These are phyloP conservation scores for Williopsis jadinii DNA, from an alignment of 1,139 yeast genomes.

Conservation along the genomic window DNA sequence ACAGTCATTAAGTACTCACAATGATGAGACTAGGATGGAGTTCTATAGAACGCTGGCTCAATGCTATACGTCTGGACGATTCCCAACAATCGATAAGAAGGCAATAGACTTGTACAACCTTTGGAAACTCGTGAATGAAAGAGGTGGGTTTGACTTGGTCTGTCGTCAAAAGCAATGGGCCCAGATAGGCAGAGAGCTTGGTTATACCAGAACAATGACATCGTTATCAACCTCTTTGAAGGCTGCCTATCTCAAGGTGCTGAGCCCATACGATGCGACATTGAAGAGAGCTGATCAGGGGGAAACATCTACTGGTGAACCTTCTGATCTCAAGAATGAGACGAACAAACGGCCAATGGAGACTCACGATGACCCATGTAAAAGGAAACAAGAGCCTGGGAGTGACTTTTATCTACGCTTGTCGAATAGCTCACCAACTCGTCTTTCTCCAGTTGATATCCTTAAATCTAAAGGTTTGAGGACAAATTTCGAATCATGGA, in stretches of 20 bases:
- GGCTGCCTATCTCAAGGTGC: conserved; percentile 41
- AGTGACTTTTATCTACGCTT: conserved; percentile 14
- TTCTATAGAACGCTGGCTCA: conserved; percentile 29
- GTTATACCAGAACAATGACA: conserved; percentile 62
- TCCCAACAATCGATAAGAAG: conserved; percentile 53
- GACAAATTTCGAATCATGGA: conserved; percentile 33
- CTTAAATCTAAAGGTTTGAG: conserved; percentile 44
- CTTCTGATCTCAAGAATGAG: conserved; percentile 8
- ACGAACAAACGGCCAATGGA: conserved; percentile 16
- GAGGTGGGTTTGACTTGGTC: conserved; percentile 56
- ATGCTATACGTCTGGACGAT: conserved; percentile 27
- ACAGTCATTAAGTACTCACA: conserved; percentile 39
- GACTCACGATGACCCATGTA: conserved; percentile 25
- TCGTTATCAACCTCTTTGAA: conserved; percentile 65
- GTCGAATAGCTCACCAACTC: conserved; percentile 36
- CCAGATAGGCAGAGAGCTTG: conserved; percentile 67
- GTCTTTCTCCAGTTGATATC: conserved; percentile 33
- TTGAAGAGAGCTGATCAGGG: conserved; percentile 7
- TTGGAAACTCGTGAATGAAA: conserved; percentile 41
- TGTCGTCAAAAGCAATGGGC: conserved; percentile 54
- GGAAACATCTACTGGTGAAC: background rate
- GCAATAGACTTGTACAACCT: conserved; percentile 48
- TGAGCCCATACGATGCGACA: conserved; percentile 24
- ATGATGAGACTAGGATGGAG: conserved; percentile 25
- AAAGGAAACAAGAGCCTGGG: too few species aligned